Percentiles rank a stretch among this genome's conserved stretches.
These are phyloP conservation scores for Cucumis sativus DNA, from an alignment of 306 rosid genomes.

Conservation along the genomic window Cucumber_9930_V3 NC_026661.2:21026501-21027000, in stretches of 20 bases:
- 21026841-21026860: background rate
- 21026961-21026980: background rate
- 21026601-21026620: no score
- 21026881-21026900: no score
- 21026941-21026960: background rate
- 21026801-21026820: conserved; percentile 12
- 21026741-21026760: conserved; percentile 32
- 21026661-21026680: no score
- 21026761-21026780: conserved; percentile 4
- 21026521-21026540: no score
- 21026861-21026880: background rate
- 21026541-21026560: no score
- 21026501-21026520: background rate
- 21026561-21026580: no score
- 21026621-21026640: no score
- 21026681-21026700: no score
- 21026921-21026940: background rate
- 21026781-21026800: background rate
- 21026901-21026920: background rate
- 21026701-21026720: no score
- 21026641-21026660: no score
- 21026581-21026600: no score
- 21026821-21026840: conserved; percentile 15
- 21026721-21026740: conserved; percentile 24
- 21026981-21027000: background rate